Evolutionary conservation across 1,139 yeast species (phyloP).

Genomic region (Hansenula anomala): DNA sequence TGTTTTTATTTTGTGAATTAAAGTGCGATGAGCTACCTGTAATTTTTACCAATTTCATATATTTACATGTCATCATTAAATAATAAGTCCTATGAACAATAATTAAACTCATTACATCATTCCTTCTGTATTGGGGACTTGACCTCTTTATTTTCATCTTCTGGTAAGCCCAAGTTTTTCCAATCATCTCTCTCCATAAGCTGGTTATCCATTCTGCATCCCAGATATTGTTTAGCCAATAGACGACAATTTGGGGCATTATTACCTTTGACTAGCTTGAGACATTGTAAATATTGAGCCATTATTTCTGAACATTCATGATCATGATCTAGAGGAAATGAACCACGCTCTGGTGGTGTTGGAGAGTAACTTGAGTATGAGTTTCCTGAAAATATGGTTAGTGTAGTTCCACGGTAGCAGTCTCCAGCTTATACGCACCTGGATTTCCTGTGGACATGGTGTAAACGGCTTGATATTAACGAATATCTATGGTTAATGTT

Average conservation of each 20-base stretch:
- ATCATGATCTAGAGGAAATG: conserved; percentile 91
- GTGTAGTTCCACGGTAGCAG: too few species aligned
- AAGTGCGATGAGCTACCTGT: too few species aligned
- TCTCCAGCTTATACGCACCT: too few species aligned
- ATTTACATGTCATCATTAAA: too few species aligned
- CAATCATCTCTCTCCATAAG: conserved; percentile 81
- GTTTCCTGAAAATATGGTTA: conserved; percentile 15
- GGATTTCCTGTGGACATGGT: conserved; percentile 4
- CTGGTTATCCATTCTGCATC: conserved; percentile 88
- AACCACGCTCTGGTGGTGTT: conserved; percentile 94
- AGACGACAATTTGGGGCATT: conserved; percentile 88
- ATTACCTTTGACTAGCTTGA: conserved; percentile 71
- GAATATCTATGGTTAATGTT: too few species aligned
- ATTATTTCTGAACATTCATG: conserved; percentile 78
- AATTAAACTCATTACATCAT: too few species aligned
- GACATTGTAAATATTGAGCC: conserved; percentile 71
- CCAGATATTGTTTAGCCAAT: conserved; percentile 74
- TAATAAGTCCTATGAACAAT: too few species aligned
- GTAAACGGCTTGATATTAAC: neutral
- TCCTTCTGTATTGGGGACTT: neutral
- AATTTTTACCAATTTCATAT: too few species aligned
- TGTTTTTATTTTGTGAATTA: too few species aligned
- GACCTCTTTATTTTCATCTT: conserved; percentile 33
- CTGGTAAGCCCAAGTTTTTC: conserved; percentile 82
- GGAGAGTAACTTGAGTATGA: conserved; percentile 40